Conservation (phyloP, 768 basidiomycete species). For the Fomitopsis pulvina region DNA sequence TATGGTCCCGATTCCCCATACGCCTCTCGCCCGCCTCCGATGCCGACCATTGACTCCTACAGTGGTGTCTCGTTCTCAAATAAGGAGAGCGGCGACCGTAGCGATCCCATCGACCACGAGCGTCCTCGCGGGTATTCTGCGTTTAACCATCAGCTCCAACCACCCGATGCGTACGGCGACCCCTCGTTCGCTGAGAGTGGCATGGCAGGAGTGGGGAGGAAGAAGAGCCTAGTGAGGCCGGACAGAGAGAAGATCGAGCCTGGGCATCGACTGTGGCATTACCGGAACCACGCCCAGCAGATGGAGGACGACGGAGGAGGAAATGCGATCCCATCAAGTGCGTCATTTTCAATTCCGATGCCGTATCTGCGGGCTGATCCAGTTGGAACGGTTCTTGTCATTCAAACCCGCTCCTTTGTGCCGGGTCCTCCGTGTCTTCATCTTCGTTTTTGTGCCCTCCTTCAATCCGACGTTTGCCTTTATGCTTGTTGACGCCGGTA, state of each 20-base stretch:
- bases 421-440: slow-evolving; percentile 2
- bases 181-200: slow-evolving; percentile 35
- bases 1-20: slow-evolving; percentile 8
- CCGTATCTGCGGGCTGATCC: too few species aligned
- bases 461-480: neutral
- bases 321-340: slow-evolving; percentile 79
- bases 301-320: slow-evolving; percentile 63
- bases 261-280: slow-evolving; percentile 90
- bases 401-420: too few species aligned
- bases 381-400: too few species aligned
- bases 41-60: slow-evolving; percentile 8
- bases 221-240: slow-evolving; percentile 88
- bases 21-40: neutral
- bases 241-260: slow-evolving; percentile 97
- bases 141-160: slow-evolving; percentile 38
- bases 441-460: slow-evolving; percentile 5
- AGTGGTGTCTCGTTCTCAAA: slow-evolving; percentile 62
- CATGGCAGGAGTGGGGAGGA: slow-evolving; percentile 54
- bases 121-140: slow-evolving; percentile 40
- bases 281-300: slow-evolving; percentile 79
- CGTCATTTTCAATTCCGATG: slow-evolving; percentile 28
- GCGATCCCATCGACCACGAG: slow-evolving; percentile 46
- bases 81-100: slow-evolving; percentile 64
- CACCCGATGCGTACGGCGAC: slow-evolving; percentile 25
- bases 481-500: neutral